phyloP scores from a whole-genome alignment of 176 grass and related monocot species.

The Secale cereale region DNA sequence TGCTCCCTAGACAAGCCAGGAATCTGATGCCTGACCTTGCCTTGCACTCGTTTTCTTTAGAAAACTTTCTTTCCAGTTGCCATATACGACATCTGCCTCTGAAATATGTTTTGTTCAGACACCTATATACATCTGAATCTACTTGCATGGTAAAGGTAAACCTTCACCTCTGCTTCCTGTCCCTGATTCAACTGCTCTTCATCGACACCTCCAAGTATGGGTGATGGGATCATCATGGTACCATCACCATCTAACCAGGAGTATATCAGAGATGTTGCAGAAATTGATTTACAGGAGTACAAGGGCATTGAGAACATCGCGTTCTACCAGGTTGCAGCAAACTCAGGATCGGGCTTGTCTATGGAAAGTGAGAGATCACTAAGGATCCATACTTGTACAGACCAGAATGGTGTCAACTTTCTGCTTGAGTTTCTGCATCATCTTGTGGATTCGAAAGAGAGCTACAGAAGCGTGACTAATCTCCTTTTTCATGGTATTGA shows the following conservation, averaged over 20 bases:
- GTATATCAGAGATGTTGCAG: conserved; percentile 6
- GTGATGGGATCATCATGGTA: conserved; percentile 7
- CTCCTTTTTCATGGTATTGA: conserved; percentile 76
- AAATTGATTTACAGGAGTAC: conserved; percentile 35
- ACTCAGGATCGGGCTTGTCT: conserved; percentile 33
- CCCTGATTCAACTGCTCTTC: conserved; percentile 23
- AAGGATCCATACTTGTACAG: conserved; percentile 52
- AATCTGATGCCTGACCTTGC: conserved; percentile 37
- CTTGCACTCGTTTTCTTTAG: conserved; percentile 18
- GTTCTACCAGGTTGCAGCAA: conserved; percentile 39
- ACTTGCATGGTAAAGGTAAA: conserved; percentile 13
- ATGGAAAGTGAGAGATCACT: conserved; percentile 65
- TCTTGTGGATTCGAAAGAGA: conserved; percentile 39
- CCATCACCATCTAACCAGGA: conserved; percentile 1
- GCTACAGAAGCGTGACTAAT: conserved; percentile 45
- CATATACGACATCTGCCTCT: neutral
- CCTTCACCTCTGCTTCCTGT: conserved; percentile 1
- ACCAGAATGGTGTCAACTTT: conserved; percentile 31
- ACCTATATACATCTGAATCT: conserved; percentile 14
- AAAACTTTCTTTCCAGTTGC: conserved; percentile 16
- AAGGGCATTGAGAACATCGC: conserved; percentile 31
- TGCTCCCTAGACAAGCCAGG: conserved; percentile 46
- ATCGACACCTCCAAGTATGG: conserved; percentile 5
- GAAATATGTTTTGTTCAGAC: neutral
- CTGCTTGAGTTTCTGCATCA: conserved; percentile 50